Base-by-base conservation (phyloP, 495 filamentous ascomycete genomes). In the Melanomma pulvis-pyrius region DNA sequence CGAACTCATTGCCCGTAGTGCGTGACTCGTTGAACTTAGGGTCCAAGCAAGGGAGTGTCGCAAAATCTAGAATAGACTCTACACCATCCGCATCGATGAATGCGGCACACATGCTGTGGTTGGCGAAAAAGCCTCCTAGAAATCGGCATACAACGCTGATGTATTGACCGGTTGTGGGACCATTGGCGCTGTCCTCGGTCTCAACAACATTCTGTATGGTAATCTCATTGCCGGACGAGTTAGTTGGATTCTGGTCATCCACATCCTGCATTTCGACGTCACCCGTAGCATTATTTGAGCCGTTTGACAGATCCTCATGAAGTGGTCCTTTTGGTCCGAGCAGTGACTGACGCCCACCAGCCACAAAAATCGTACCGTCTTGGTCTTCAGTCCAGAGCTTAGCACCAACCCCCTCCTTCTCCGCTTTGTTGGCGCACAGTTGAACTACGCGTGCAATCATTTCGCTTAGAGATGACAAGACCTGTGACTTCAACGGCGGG, bases 21-120 rank as follows among this genome's bases (percentile, higher is more conserved):
- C 32, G 61, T 11, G 55, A 84, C 25, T 86, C 86, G 51, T 87
- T 85, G 72, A 93, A 92, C 70, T 92, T 85, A 63, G 86, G 86
- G 1, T 88, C 82, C 54, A 97, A 81, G 73, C 90, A 90, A 19
- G 92, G 87, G 26, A 92, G 82, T 11, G 89, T 89, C 29, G 87
- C 87, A 59, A 96, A 84, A 71, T 96, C 90, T 29, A 99, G 79
- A n/a, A 97, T 79, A 59, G 87, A 83, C 69, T 96, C 91, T 41
- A 92, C 86, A 2, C 91, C 96, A 54, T 91, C 90, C 56, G 83
- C 84, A 55, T 88, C 83, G 61, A 93, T 86, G 68, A 97, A 92
- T 21, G 84, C 81, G 12, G 83, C 81, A 75, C 91, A 94, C 51
- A 94, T 84, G 46, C 82, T 81, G 34, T 84, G 81, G 73, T 96